Conservation (phyloP, 2,329 filamentous ascomycete species). For the Aspergillus pseudonomiae region DNA sequence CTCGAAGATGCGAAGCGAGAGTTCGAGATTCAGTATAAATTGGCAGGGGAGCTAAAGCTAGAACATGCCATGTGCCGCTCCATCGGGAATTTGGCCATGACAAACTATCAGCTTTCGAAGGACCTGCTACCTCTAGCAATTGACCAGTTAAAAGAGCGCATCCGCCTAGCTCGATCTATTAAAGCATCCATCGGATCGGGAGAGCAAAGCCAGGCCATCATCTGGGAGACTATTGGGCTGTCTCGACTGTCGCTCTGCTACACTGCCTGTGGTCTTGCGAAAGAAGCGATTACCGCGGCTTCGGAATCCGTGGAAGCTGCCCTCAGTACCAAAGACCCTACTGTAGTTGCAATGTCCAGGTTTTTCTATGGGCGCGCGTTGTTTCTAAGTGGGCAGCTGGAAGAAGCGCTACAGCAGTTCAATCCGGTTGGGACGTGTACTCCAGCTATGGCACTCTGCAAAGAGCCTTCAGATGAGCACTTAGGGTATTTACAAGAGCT, state of each 20-base stretch:
- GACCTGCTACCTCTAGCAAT: not conserved
- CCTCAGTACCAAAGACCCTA: not conserved
- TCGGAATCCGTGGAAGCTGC: not conserved
- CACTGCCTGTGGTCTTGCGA: not conserved
- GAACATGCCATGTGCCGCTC: not conserved
- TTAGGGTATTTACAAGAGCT: not conserved
- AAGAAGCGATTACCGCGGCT: not conserved
- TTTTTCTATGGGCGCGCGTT: too few species aligned
- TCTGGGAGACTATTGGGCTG: not conserved
- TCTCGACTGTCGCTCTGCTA: not conserved
- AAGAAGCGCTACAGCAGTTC: too few species aligned
- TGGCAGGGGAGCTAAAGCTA: not conserved
- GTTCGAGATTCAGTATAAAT: not conserved
- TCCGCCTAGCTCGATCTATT: not conserved
- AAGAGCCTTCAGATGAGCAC: not conserved
- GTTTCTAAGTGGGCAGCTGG: too few species aligned
- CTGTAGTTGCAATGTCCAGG: not conserved
- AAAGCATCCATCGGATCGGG: not conserved
- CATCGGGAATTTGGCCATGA: not conserved
- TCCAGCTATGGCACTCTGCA: not conserved
- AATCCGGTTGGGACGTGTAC: too few species aligned
- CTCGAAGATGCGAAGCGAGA: not conserved
- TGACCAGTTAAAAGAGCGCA: not conserved
- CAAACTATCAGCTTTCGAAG: not conserved
- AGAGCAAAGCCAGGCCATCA: not conserved